A percentile compares a stretch with the other conserved stretches of the same genome.
Evolutionary conservation across 345 rosid species (phyloP).

Genomic region (Arabis hirsuta): DNA sequence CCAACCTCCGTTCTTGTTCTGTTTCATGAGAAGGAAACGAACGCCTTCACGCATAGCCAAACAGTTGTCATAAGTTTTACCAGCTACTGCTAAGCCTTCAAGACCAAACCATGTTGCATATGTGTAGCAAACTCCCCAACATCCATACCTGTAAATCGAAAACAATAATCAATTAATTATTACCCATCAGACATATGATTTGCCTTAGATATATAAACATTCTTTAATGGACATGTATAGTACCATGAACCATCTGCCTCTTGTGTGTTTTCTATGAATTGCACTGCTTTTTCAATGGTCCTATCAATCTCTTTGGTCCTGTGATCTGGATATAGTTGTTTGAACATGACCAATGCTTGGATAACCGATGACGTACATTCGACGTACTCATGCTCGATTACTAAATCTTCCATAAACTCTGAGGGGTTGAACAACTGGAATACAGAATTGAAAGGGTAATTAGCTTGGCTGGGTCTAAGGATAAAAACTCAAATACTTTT

Average conservation of each 20-base stretch:
- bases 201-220: background rate
- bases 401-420: constrained; percentile 56
- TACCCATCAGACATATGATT: background rate
- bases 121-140: constrained; percentile 47
- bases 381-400: constrained; percentile 35
- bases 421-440: constrained; percentile 62
- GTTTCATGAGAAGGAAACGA: constrained; percentile 39
- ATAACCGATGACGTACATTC: constrained; percentile 53
- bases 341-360: constrained; percentile 41
- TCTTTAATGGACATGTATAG: background rate
- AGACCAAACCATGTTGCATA: constrained; percentile 46
- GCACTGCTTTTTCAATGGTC: constrained; percentile 30
- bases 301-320: constrained; percentile 41
- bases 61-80: constrained; percentile 40
- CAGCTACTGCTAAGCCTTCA: constrained; percentile 39
- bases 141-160: constrained; percentile 41
- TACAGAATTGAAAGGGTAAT: background rate
- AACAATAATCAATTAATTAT: background rate
- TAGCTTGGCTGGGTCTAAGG: background rate
- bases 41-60: constrained; percentile 41
- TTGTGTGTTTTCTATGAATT: constrained; percentile 37
- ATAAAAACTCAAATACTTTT: too few species aligned
- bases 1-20: constrained; percentile 50
- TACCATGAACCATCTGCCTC: constrained; percentile 48
- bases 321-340: constrained; percentile 40